Evolutionary conservation across 129 eudicot genomes (phyloP), one percentile per base, ranked within the genome.

Genomic region (Apium graveolens): DNA sequence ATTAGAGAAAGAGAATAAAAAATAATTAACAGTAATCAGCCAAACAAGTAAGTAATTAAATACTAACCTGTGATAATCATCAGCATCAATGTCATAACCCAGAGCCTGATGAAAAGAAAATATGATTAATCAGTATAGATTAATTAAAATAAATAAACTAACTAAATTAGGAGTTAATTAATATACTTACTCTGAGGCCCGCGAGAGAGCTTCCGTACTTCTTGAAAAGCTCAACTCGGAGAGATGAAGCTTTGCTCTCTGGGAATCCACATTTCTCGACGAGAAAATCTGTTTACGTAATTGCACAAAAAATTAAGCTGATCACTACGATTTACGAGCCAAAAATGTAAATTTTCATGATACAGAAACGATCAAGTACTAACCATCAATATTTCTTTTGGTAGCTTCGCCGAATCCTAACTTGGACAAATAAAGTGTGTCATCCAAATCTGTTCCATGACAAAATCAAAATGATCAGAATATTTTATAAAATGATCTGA

Each of bases 121-220:
- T 17, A 78, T 34, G n/a, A 78, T 37, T 16, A 78, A 82, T 66
- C 66, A 74, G 31, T 63, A 39, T 7, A 63, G 12, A 29, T 69
- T 70, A 70, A 42, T 57, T 31, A 9, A 24, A 49, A 7, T 72
- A 7, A 17, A 76, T 7, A 7, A 5, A 42, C 70, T 42, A 11
- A 49, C 51, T 31, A 11, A 73, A 3, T 38, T 20, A 26, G n/a
- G 27, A 44, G 51, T 18, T 70, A n/a, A 39, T 16, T 9, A n/a
- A 66, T 7, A 48, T 31, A 65, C 20, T 81, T 88, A 95, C 98
- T 73, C 98, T 81, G 35, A 95, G 86, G 5, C 98, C 98, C 17
- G 97, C 97, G n/a, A 95, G 89, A 29, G 98, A 82, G 92, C 98
- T 92, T 60, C 98, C 98, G 74, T 95, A 92, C 42, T 89, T 88